Percentiles rank a stretch among this genome's conserved stretches.
These are phyloP conservation scores for Mercurialis annua DNA, from an alignment of 345 rosid species.

Conservation along the genomic window DNA sequence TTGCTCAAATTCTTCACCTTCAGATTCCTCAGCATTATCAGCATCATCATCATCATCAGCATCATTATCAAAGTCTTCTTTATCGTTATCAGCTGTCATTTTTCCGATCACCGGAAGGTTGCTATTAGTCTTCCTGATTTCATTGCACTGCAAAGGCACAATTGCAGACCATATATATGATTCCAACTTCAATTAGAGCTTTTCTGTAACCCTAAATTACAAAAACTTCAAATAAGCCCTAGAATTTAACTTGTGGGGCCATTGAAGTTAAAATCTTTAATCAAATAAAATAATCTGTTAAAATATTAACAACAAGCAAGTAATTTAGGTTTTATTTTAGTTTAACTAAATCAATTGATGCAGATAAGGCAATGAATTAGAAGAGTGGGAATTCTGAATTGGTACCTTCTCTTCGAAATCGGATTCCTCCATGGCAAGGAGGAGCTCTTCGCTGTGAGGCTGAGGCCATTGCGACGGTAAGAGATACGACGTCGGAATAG, in stretches of 20 bases:
- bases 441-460: constrained; percentile 68
- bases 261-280: too few species aligned
- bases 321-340: too few species aligned
- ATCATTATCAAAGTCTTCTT: constrained; percentile 78
- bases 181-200: background rate
- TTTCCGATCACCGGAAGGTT: constrained; percentile 69
- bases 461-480: constrained; percentile 76
- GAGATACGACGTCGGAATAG: constrained; percentile 58
- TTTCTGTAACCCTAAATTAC: background rate
- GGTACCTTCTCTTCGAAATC: constrained; percentile 19
- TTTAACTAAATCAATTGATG: background rate
- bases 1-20: constrained; percentile 93
- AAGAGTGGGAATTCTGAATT: background rate
- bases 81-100: constrained; percentile 52
- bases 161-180: background rate
- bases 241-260: background rate
- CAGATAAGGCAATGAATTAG: too few species aligned
- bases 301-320: too few species aligned
- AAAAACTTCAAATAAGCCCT: background rate
- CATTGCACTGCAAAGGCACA: constrained; percentile 54
- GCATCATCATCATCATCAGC: constrained; percentile 84
- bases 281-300: too few species aligned
- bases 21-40: constrained; percentile 91
- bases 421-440: constrained; percentile 69
- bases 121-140: constrained; percentile 65